A percentile compares a stretch with the other conserved stretches of the same genome.
These are phyloP conservation scores for Harringtonia aguacate DNA, from an alignment of 2,329 filamentous ascomycete species.

Conservation along the genomic window DNA sequence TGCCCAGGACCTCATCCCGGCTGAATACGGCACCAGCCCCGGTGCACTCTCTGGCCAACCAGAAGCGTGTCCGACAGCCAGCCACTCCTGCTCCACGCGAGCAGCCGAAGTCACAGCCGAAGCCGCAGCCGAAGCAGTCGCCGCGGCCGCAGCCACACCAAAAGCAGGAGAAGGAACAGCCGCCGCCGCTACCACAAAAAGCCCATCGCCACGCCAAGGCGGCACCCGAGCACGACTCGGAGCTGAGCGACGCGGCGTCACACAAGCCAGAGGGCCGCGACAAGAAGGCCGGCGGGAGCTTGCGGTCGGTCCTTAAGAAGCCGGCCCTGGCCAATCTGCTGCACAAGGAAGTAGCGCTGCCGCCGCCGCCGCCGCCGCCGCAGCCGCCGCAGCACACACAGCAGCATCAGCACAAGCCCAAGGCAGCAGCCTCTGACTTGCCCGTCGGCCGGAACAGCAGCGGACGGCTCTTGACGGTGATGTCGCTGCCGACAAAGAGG, in stretches of 20 bases:
- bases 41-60: constrained; percentile 25
- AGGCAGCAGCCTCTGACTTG: neutral
- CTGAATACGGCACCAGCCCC: neutral
- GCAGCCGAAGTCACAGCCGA: neutral
- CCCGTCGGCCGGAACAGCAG: constrained; percentile 1
- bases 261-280: constrained; percentile 18
- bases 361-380: neutral
- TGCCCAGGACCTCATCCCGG: constrained; percentile 5
- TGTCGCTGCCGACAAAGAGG: neutral
- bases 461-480: constrained; percentile 1
- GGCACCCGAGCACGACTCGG: neutral
- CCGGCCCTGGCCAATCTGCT: constrained; percentile 36
- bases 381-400: neutral
- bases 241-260: constrained; percentile 2
- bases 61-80: constrained; percentile 33
- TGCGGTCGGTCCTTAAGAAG: constrained; percentile 41
- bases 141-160: neutral
- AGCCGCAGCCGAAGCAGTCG: neutral
- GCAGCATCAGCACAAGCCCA: neutral
- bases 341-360: constrained; percentile 13
- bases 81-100: constrained; percentile 4
- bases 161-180: neutral
- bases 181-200: neutral
- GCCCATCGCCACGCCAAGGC: neutral
- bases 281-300: constrained; percentile 25